A percentile compares a stretch with the other conserved stretches of the same genome.
Conservation (phyloP, 2,329 filamentous ascomycete species). For the Colletotrichum costaricense region DNA sequence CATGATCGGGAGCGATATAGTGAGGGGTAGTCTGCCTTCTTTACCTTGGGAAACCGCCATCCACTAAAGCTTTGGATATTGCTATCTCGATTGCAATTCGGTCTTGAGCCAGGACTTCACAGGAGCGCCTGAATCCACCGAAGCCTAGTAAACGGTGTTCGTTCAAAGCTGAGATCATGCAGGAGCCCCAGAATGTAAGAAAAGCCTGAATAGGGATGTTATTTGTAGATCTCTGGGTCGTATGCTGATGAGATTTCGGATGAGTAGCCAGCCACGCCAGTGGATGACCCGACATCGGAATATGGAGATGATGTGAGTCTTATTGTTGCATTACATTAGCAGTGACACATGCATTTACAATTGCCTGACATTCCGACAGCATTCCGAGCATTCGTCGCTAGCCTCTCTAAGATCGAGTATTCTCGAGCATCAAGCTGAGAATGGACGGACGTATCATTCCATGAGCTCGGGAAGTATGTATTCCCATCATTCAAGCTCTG, state of each 20-base stretch:
- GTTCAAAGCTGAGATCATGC: background rate
- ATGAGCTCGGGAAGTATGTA: slow-evolving; percentile 35
- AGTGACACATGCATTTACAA: background rate
- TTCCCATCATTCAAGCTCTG: background rate
- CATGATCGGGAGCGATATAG: background rate
- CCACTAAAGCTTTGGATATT: background rate
- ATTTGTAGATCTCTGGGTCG: background rate
- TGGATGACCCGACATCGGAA: background rate
- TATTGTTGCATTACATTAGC: background rate
- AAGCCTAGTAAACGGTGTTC: background rate
- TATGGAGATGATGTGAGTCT: background rate
- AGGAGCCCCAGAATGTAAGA: background rate
- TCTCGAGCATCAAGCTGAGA: slow-evolving; percentile 49
- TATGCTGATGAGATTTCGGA: background rate
- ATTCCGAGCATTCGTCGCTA: background rate
- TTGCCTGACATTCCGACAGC: background rate
- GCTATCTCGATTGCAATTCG: background rate
- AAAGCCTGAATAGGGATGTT: rapidly evolving
- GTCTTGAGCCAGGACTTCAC: background rate
- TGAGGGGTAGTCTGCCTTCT: background rate
- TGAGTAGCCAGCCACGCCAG: background rate
- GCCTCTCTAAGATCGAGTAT: slow-evolving; percentile 44
- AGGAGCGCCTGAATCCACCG: background rate
- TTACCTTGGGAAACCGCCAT: background rate
- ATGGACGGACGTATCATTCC: slow-evolving; percentile 51